A percentile compares a stretch with the other conserved stretches of the same genome.
These are phyloP conservation scores for Cercophora newfieldiana DNA, from an alignment of 495 filamentous ascomycete genomes.

Conservation along the genomic window DNA sequence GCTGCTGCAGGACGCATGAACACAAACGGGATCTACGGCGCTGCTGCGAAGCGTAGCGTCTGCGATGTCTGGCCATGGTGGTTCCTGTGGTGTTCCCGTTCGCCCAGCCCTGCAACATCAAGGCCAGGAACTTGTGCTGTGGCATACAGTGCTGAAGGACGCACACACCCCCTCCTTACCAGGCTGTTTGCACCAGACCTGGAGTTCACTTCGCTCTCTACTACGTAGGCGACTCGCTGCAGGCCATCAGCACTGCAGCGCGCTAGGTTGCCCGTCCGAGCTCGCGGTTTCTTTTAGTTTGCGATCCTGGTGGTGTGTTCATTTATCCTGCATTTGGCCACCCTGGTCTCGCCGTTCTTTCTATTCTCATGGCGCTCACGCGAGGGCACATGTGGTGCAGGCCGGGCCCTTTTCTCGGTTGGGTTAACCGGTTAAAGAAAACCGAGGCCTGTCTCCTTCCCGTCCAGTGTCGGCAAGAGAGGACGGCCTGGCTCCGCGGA, in stretches of 20 bases:
- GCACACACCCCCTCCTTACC: not conserved
- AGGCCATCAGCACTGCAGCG: not conserved
- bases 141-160: slow-evolving; percentile 1
- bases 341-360: slow-evolving; percentile 2
- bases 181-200: not conserved
- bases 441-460: not conserved
- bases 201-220: not conserved
- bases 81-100: not conserved
- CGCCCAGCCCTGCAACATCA: slow-evolving; percentile 5
- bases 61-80: not conserved
- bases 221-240: slow-evolving; percentile 4
- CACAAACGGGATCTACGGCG: not conserved
- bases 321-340: slow-evolving; percentile 3
- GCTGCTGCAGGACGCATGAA: not conserved
- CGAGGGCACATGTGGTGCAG: not conserved
- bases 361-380: not conserved
- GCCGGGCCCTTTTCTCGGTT: slow-evolving; percentile 8
- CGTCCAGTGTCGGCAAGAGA: not conserved
- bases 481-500: not conserved
- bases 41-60: not conserved
- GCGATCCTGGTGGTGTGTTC: slow-evolving; percentile 13
- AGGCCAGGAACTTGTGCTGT: not conserved
- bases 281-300: slow-evolving; percentile 5
- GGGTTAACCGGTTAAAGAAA: slow-evolving; percentile 14
- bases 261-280: not conserved